Conservation (phyloP, 1,284 basidiomycete genomes). For the Pterulicium gracile region DNA sequence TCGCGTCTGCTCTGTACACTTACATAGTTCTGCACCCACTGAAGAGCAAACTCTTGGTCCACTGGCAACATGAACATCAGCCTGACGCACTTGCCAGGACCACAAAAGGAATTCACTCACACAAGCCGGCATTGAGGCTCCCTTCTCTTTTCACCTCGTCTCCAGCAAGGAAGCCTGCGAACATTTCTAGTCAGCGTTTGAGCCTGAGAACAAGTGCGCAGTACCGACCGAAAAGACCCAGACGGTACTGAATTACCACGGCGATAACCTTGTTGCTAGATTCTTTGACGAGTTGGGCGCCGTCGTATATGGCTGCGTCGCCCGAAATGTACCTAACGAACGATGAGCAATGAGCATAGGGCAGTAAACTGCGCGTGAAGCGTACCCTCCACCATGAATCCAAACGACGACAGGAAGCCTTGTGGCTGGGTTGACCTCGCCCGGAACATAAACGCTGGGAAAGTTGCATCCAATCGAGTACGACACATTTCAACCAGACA, state of each 20-base stretch:
- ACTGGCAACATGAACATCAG: slow-evolving; percentile 9
- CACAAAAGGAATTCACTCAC: neutral
- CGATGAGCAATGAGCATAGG: no score
- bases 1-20: neutral
- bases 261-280: slow-evolving; percentile 18
- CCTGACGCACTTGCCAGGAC: neutral
- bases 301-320: neutral
- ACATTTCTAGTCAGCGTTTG: neutral
- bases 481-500: neutral
- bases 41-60: slow-evolving; percentile 18
- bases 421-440: slow-evolving; percentile 3
- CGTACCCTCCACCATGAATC: slow-evolving; percentile 12
- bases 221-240: slow-evolving; percentile 28
- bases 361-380: no score
- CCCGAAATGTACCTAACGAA: neutral
- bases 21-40: slow-evolving; percentile 21
- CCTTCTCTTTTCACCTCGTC: neutral
- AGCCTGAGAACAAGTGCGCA: neutral
- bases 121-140: neutral
- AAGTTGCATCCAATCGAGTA: neutral
- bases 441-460: slow-evolving; percentile 10
- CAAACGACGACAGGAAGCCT: slow-evolving; percentile 10
- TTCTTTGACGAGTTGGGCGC: neutral
- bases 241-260: slow-evolving; percentile 29
- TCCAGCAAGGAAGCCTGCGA: neutral